Percentiles rank a stretch among this genome's conserved stretches.
Evolutionary conservation across 2,329 filamentous ascomycete genomes (phyloP).

Genomic region (Sclerotinia subarctica): DNA sequence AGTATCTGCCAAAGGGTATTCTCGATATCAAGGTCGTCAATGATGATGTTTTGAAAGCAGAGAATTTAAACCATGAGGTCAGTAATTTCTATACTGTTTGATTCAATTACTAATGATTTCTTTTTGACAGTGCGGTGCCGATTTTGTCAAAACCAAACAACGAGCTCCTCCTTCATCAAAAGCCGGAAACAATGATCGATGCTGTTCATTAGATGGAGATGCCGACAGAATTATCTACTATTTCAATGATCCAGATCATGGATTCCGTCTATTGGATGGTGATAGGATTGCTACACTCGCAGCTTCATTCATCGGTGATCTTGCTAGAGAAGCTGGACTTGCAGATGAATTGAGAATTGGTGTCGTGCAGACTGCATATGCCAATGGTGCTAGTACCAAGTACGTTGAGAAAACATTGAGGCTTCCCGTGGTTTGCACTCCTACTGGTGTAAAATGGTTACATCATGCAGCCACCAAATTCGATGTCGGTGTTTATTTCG

Average conservation of each 20-base stretch:
- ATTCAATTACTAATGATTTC: constrained; percentile 24
- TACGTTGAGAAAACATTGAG: constrained; percentile 87
- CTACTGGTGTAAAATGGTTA: constrained; percentile 94
- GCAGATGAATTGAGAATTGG: constrained; percentile 81
- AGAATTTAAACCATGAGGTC: constrained; percentile 84
- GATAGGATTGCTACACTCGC: constrained; percentile 95
- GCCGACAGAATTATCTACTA: constrained; percentile 96
- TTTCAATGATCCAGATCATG: constrained; percentile 76
- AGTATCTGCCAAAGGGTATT: constrained; percentile 69
- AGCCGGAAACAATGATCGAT: constrained; percentile 70
- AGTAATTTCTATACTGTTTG: constrained; percentile 33
- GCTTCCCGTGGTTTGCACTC: constrained; percentile 87
- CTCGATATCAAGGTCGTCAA: constrained; percentile 86
- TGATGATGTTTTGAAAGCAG: constrained; percentile 86
- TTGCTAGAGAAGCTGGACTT: constrained; percentile 76
- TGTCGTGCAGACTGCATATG: constrained; percentile 95
- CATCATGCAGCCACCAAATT: constrained; percentile 96
- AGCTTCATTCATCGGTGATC: constrained; percentile 88
- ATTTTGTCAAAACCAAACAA: constrained; percentile 97
- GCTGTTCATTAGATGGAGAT: constrained; percentile 90
- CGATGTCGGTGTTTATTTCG: constrained; percentile 96
- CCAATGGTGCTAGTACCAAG: constrained; percentile 90
- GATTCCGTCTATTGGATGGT: constrained; percentile 90
- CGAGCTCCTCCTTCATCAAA: constrained; percentile 81
- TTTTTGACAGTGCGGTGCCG: constrained; percentile 72